Evolutionary conservation across 805 yeast genomes (phyloP), one percentile per base, ranked within the genome.

Genomic region (Sugiyamaella americana): DNA sequence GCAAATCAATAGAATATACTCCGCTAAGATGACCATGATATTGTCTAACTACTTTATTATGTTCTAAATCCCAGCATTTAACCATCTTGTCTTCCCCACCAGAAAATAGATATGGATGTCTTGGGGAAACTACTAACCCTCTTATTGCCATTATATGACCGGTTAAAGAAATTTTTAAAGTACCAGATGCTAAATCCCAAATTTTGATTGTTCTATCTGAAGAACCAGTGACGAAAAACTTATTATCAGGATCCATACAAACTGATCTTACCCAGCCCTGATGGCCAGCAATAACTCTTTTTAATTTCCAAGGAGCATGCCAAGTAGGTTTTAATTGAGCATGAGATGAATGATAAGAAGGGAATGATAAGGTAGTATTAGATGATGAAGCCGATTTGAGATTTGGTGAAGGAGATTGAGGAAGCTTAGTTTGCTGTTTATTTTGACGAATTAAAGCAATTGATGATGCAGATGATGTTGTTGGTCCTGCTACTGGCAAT

Each of bases 1-100:
- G 98, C 13, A 88, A 61, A 48, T 81, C 91, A 37, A 89, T 71
- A 0, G 94, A 73, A 58, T 87, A 87, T 1, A 93, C 86, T 3
- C 95, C 94, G 24, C 95, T 86, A 21, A 87, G 71, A 67, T 93
- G 98, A 2, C 98, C 99, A 66, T 89, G 94, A 64, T 87, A 93
- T 57, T 88, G 87, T 47, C 97, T 70, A 3, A 88, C 76, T 1
- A 86, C 79, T 55, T 78, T 78, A 57, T 89, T 87, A 58, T 80
- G 77, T 63, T 91, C 98, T 55, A 93, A 71, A 68, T 93, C 99
- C 97, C 98, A 93, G 64, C 98, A 89, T 60, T 87, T 79, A 6
- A 88, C 87, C 21, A 88, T 74, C 62, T 89, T 89, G 63, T 93
- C 99, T 60, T 93, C 98, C 38, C 96, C 84, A 20, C 93, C 89